Percentiles rank a stretch among this genome's conserved stretches.
Evolutionary conservation across 495 filamentous ascomycete genomes (phyloP).

Genomic region (Aspergillus mulundensis): DNA sequence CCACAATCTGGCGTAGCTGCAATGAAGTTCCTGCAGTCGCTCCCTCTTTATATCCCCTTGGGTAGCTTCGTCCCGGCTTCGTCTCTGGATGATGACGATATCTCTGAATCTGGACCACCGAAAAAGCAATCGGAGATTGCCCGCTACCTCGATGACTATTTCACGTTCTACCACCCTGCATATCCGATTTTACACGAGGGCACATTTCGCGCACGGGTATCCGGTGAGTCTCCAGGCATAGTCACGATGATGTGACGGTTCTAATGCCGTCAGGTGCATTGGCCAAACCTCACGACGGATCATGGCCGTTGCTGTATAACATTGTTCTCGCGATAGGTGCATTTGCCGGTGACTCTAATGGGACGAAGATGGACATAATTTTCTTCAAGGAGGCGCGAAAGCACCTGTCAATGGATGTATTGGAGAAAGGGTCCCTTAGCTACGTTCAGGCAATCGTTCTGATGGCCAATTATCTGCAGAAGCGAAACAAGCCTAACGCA

Average conservation of each 20-base stretch:
- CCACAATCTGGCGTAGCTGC: constrained; percentile 21
- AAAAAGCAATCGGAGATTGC: constrained; percentile 1
- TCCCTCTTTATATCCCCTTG: constrained; percentile 18
- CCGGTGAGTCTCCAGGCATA: constrained; percentile 3
- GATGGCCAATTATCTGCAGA: constrained; percentile 22
- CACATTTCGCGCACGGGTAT: constrained; percentile 19
- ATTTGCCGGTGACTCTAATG: constrained; percentile 20
- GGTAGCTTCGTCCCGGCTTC: constrained; percentile 16
- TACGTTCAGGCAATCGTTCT: constrained; percentile 21
- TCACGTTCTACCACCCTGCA: constrained; percentile 15
- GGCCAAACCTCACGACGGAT: constrained; percentile 18
- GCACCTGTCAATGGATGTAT: constrained; percentile 19
- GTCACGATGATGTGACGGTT: neutral
- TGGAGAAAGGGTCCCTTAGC: constrained; percentile 21
- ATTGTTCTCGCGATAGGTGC: constrained; percentile 20
- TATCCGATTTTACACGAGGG: constrained; percentile 22
- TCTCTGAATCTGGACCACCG: neutral
- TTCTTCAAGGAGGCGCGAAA: constrained; percentile 19
- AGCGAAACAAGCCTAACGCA: constrained; percentile 22
- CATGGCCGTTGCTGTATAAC: constrained; percentile 20
- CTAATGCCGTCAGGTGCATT: constrained; percentile 10
- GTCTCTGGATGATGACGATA: constrained; percentile 17
- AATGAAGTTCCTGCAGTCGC: constrained; percentile 19
- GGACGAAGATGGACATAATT: constrained; percentile 12
- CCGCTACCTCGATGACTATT: constrained; percentile 19